Evolutionary conservation across 371 early-diverging fungal genomes (phyloP).

Genomic region (Mucor plumbeus): DNA sequence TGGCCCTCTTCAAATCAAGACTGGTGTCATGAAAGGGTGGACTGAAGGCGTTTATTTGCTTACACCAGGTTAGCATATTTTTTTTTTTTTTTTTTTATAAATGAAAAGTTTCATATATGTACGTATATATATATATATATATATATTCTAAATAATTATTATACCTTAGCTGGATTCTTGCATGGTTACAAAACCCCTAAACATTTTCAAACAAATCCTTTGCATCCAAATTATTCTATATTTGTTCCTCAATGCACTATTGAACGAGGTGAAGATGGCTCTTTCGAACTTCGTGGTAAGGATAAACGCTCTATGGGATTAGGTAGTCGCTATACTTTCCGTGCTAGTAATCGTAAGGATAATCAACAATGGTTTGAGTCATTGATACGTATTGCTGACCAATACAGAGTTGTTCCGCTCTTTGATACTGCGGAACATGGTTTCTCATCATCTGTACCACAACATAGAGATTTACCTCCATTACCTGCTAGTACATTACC

Average conservation of each 20-base stretch:
- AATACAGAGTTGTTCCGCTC: slow-evolving; percentile 12
- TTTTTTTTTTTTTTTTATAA: too few species aligned
- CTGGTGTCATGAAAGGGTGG: slow-evolving; percentile 36
- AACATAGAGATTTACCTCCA: slow-evolving; percentile 26
- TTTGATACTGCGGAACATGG: slow-evolving; percentile 9
- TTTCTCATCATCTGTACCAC: slow-evolving; percentile 9
- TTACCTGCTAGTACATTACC: slow-evolving; percentile 27
- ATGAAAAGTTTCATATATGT: not conserved
- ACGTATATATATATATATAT: not conserved
- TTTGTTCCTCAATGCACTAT: slow-evolving; percentile 42
- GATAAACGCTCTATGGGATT: slow-evolving; percentile 29
- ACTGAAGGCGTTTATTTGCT: slow-evolving; percentile 47
- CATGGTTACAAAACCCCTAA: slow-evolving; percentile 51
- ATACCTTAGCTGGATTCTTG: slow-evolving; percentile 43
- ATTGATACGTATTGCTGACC: slow-evolving; percentile 12
- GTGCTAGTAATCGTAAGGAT: slow-evolving; percentile 16
- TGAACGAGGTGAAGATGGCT: slow-evolving; percentile 20
- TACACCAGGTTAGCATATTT: slow-evolving; percentile 51
- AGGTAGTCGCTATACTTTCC: slow-evolving; percentile 13
- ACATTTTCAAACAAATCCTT: slow-evolving; percentile 40
- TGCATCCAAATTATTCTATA: slow-evolving; percentile 35
- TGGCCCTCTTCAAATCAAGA: slow-evolving; percentile 40
- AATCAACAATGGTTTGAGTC: slow-evolving; percentile 21
- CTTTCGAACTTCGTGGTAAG: slow-evolving; percentile 36
- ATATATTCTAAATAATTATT: not conserved